Conservation (phyloP, 495 filamentous ascomycete species). For the Extremus antarcticus region DNA sequence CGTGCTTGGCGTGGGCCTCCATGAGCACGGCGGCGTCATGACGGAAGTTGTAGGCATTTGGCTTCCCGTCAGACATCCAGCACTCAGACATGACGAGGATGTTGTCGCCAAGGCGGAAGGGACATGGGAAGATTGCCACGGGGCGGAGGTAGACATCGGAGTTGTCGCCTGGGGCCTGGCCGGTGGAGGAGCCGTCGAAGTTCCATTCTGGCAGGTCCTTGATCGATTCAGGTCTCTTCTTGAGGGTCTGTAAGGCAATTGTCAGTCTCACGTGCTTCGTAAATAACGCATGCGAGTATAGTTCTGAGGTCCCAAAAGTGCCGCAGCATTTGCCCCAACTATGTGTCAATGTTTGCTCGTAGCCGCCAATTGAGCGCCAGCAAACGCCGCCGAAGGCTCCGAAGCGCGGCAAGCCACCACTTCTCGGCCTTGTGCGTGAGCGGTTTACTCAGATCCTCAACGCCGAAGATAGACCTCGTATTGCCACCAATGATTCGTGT, state of each 20-base stretch:
- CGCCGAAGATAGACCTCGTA: not conserved
- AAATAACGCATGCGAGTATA: not conserved
- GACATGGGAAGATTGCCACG: conserved; percentile 80
- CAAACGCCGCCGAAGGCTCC: not conserved
- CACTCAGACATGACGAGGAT: conserved; percentile 90
- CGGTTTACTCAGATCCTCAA: not conserved
- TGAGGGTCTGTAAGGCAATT: conserved; percentile 54
- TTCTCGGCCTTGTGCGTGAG: not conserved
- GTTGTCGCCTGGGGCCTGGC: conserved; percentile 89
- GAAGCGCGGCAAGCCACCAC: not conserved
- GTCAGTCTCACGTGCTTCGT: not conserved
- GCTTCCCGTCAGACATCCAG: conserved; percentile 91
- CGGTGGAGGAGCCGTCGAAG: conserved; percentile 94
- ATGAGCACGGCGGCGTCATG: conserved; percentile 80
- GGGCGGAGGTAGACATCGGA: conserved; percentile 97
- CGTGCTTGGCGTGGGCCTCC: conserved; percentile 69
- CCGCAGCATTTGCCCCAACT: not conserved
- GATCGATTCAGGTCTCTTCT: conserved; percentile 46
- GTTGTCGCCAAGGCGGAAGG: conserved; percentile 75
- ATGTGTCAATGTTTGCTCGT: not conserved
- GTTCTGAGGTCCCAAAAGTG: not conserved
- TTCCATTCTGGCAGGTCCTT: conserved; percentile 97
- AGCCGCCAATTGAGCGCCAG: not conserved
- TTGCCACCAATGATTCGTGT: not conserved
- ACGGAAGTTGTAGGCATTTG: conserved; percentile 98